Evolutionary conservation across 139 green algal genomes (phyloP), one percentile per base, ranked within the genome.

Genomic region (Dunaliella primolecta): DNA sequence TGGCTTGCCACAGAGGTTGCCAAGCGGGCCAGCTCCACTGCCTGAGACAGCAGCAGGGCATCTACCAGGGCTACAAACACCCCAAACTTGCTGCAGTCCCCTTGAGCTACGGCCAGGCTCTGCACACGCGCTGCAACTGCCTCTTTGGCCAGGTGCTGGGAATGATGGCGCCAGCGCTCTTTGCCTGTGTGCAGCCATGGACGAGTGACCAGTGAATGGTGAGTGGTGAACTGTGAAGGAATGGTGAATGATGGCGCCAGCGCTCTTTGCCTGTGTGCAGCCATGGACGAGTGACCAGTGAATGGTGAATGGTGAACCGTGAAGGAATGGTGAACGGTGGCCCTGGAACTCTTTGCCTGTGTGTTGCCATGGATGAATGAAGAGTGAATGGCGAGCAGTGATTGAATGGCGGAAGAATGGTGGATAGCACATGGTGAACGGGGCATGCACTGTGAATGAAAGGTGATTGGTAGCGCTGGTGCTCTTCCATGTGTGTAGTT

Each of bases 51-150:
- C 74, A 91, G 55, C n/a, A 91, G 84, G 21, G 55, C 74, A 75
- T 91, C 87, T 0, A 82, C 71, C 35, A 91, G 78, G 3, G 55
- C 36, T 1, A 91, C 23, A 79, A 91, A 91, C 24, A 82, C 84
- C 25, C 77, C 38, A 56, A 88, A 78, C 78, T 81, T 57, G 31
- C 80, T 71, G 21, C 84, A 70, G 3, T 86, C 82, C 35, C 77
- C 71, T 25, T 74, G 84, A 21, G 87, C 84, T 3, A 82, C 87
- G 0, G 36, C 29, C 70, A 90, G 55, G 76, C 80, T 25, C 1
- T 30, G 64, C n/a, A 80, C 37, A 7, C 35, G 33, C 36, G 76
- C 81, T 27, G 82, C 81, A 1, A 79, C 81, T 35, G 74, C 84
- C 1, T 37, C 36, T 23, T 55, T 70, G 11, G 64, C 57, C 2